These are phyloP conservation scores for Colletotrichum zoysiae DNA, from an alignment of 2,329 filamentous ascomycete genomes.

Conservation along the genomic window DNA sequence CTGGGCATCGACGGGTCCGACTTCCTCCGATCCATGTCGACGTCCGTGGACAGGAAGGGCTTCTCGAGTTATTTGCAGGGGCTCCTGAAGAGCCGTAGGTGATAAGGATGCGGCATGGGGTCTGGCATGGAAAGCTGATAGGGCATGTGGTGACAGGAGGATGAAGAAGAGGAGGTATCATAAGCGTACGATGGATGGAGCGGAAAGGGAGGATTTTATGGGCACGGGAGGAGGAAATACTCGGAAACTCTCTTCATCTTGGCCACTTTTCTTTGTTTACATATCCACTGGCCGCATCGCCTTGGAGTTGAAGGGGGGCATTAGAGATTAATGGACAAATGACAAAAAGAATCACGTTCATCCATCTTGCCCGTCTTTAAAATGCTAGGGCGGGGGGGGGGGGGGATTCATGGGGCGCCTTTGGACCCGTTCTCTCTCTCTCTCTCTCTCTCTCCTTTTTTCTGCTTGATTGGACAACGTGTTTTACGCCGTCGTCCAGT, in stretches of 20 bases:
- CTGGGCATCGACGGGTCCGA: slow-evolving; percentile 73
- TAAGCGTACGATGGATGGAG: slow-evolving; percentile 34
- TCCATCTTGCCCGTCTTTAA: background rate
- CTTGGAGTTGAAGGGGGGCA: slow-evolving; percentile 43
- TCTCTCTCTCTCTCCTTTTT: background rate
- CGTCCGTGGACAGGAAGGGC: slow-evolving; percentile 69
- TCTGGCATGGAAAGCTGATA: background rate
- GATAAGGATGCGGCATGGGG: background rate
- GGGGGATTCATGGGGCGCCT: background rate
- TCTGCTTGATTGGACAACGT: background rate
- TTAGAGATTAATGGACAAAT: slow-evolving; percentile 42
- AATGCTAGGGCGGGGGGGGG: background rate
- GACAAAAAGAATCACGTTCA: slow-evolving; percentile 37
- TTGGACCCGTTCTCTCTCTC: background rate
- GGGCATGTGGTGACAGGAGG: slow-evolving; percentile 2
- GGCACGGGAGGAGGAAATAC: background rate
- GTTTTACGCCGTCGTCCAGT: too few species aligned
- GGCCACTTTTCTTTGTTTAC: slow-evolving; percentile 43
- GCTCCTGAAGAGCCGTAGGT: slow-evolving; percentile 62
- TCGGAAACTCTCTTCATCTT: slow-evolving; percentile 31
- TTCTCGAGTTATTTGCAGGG: slow-evolving; percentile 74
- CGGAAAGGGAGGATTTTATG: slow-evolving; percentile 11
- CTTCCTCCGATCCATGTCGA: slow-evolving; percentile 70
- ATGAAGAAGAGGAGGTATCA: background rate
- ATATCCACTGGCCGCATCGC: slow-evolving; percentile 43